phyloP scores from a whole-genome alignment of 495 filamentous ascomycete species.

The Lophiotrema nucula region DNA sequence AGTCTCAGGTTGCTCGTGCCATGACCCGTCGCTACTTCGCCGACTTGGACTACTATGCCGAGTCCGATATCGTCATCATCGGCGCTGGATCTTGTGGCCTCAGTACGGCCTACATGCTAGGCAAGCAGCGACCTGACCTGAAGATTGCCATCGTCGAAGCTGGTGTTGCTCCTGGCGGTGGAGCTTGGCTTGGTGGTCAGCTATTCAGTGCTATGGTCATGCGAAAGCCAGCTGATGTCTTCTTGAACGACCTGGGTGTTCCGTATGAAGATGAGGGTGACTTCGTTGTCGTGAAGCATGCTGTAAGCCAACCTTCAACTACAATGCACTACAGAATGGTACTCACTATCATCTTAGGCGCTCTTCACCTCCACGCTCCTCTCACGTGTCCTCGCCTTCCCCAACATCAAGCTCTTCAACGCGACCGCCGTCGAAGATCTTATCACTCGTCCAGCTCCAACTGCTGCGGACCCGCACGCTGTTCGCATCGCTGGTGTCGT shows the following conservation, averaged over 20 bases:
- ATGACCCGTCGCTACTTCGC: conserved; percentile 91
- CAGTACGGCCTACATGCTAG: conserved; percentile 78
- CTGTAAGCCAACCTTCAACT: conserved; percentile 37
- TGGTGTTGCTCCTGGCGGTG: conserved; percentile 79
- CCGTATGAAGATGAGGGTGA: conserved; percentile 85
- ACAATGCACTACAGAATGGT: background rate
- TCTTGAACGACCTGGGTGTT: conserved; percentile 74
- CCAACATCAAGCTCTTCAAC: conserved; percentile 95
- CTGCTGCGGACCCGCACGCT: conserved; percentile 41
- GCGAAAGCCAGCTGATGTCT: conserved; percentile 84
- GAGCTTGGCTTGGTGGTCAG: conserved; percentile 90
- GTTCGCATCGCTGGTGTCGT: conserved; percentile 82
- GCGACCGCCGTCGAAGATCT: conserved; percentile 88
- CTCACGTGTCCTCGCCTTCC: conserved; percentile 73
- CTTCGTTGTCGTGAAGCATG: conserved; percentile 90
- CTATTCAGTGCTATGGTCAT: conserved; percentile 92
- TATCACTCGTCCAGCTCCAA: conserved; percentile 63
- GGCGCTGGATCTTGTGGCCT: conserved; percentile 86
- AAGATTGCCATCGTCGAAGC: conserved; percentile 91
- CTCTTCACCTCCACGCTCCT: conserved; percentile 85
- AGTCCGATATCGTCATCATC: conserved; percentile 88
- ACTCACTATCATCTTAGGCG: conserved; percentile 43
- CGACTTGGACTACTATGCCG: conserved; percentile 84
- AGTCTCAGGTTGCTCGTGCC: conserved; percentile 84
- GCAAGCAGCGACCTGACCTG: conserved; percentile 79